Percentiles rank a stretch among this genome's conserved stretches.
phyloP scores from a whole-genome alignment of 2,329 filamentous ascomycete species.

The Akanthomyces dipterigenus region DNA sequence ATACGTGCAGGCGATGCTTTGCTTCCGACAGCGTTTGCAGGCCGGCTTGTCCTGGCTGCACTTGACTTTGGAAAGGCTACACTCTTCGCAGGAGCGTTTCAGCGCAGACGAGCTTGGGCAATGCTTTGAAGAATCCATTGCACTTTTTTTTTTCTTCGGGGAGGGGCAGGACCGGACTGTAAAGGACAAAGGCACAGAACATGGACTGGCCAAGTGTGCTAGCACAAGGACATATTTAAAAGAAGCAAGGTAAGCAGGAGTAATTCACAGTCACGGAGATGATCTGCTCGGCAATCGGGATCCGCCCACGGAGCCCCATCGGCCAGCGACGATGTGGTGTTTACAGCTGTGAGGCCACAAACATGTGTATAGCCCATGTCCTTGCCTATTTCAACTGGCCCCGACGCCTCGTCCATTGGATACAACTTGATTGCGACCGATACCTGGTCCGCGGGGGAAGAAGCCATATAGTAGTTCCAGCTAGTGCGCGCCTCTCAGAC shows the following conservation, averaged over 20 bases:
- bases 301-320: background rate
- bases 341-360: background rate
- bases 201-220: no score
- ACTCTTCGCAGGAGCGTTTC: slow-evolving; percentile 2
- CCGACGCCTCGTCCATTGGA: background rate
- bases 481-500: background rate
- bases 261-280: background rate
- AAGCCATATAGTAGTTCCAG: background rate
- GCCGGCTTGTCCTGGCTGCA: background rate
- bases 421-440: background rate
- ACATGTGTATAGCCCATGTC: background rate
- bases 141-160: no score
- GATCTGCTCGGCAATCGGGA: background rate
- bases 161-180: no score
- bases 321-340: background rate
- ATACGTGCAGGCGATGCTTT: background rate
- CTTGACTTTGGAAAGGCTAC: background rate
- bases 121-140: background rate
- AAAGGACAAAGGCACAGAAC: background rate
- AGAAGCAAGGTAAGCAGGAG: background rate
- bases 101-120: background rate
- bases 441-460: background rate
- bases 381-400: background rate
- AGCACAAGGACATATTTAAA: background rate
- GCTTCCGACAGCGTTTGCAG: slow-evolving; percentile 1